phyloP scores from a whole-genome alignment of 768 basidiomycete species.

The Calocera cornea region DNA sequence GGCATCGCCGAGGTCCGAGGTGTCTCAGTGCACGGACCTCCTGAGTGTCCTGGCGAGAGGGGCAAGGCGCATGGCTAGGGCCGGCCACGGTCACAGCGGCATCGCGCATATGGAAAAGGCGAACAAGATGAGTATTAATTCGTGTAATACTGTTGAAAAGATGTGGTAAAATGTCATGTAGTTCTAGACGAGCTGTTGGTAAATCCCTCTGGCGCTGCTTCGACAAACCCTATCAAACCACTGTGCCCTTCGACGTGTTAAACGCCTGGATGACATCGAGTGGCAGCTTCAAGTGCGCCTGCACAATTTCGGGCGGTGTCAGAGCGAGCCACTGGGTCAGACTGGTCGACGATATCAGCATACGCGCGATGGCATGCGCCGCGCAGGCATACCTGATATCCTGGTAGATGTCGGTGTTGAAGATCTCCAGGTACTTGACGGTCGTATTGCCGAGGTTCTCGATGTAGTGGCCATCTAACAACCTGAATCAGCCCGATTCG shows the following conservation, averaged over 20 bases:
- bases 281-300: constrained; percentile 15
- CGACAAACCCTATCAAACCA: neutral
- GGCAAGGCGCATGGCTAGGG: too few species aligned
- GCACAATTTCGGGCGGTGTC: constrained; percentile 44
- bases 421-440: constrained; percentile 47
- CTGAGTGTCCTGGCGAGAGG: too few species aligned
- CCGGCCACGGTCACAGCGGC: too few species aligned
- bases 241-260: neutral
- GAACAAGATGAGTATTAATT: too few species aligned
- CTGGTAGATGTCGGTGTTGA: constrained; percentile 40
- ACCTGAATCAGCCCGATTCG: neutral
- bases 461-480: constrained; percentile 40
- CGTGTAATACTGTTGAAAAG: too few species aligned
- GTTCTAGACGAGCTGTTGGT: too few species aligned
- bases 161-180: too few species aligned
- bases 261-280: neutral
- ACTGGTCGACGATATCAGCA: constrained; percentile 19
- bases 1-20: too few species aligned
- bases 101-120: too few species aligned
- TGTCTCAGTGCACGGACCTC: too few species aligned
- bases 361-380: neutral
- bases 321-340: constrained; percentile 47
- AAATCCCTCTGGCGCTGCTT: too few species aligned
- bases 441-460: constrained; percentile 53
- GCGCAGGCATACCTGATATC: constrained; percentile 31